Evolutionary conservation across 139 green algal genomes (phyloP).

Genomic region (Zygnema circumcarinatum): DNA sequence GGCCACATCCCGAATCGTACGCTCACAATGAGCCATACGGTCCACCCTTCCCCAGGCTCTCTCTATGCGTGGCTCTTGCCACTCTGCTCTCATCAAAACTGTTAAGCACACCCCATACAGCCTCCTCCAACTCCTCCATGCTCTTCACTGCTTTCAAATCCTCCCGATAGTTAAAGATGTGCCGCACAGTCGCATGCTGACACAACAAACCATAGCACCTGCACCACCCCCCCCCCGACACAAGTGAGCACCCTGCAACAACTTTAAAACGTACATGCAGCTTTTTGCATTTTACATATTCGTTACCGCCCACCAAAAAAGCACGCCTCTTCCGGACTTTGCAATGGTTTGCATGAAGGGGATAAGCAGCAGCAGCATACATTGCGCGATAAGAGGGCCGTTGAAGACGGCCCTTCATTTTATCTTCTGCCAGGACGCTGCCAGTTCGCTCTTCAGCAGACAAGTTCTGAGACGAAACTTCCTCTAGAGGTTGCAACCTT

Average conservation of each 20-base stretch:
- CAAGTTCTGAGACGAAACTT: too few species aligned
- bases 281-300: slow-evolving; percentile 1
- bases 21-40: too few species aligned
- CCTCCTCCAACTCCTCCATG: slow-evolving; percentile 17
- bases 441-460: too few species aligned
- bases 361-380: too few species aligned
- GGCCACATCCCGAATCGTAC: too few species aligned
- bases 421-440: not conserved
- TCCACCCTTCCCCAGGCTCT: too few species aligned
- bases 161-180: slow-evolving; percentile 23
- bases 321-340: too few species aligned
- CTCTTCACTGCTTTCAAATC: slow-evolving; percentile 13
- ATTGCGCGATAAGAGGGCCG: slow-evolving; percentile 37
- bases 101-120: slow-evolving; percentile 20
- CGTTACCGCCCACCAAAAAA: not conserved
- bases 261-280: not conserved
- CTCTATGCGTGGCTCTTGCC: not conserved
- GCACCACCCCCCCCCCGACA: not conserved
- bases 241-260: not conserved
- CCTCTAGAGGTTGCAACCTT: too few species aligned
- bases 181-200: slow-evolving; percentile 5
- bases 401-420: slow-evolving; percentile 17
- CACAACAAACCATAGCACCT: slow-evolving; percentile 26
- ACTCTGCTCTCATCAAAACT: not conserved
- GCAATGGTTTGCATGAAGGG: too few species aligned